Evolutionary conservation across 164 flowering plant genomes (phyloP).

Genomic region (Pachysandra terminalis): DNA sequence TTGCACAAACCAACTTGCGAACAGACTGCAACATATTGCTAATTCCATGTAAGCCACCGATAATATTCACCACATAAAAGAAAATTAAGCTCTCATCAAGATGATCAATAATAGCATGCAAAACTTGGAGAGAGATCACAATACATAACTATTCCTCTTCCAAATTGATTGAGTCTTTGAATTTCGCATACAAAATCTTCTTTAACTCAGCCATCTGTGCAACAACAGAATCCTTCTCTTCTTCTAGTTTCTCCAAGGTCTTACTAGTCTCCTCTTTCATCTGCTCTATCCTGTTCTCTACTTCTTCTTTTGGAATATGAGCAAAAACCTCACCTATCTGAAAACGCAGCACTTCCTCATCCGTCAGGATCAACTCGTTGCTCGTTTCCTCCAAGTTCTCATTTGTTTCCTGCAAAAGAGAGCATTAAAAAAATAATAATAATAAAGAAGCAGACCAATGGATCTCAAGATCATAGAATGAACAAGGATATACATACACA

Average conservation of each 20-base stretch:
- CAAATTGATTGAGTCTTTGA: constrained; percentile 91
- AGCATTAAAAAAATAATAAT: not conserved
- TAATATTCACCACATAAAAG: no score
- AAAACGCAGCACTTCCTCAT: constrained; percentile 80
- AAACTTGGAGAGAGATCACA: no score
- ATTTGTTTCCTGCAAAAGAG: constrained; percentile 57
- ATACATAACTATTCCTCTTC: constrained; percentile 86
- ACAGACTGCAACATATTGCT: no score
- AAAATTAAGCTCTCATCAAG: no score
- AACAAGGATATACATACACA: not conserved
- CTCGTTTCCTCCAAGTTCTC: constrained; percentile 93
- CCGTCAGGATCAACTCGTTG: constrained; percentile 89
- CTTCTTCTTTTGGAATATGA: constrained; percentile 85
- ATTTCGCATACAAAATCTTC: constrained; percentile 84
- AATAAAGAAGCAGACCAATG: no score
- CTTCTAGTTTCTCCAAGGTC: constrained; percentile 69
- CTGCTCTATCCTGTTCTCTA: constrained; percentile 71
- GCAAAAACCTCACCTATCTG: constrained; percentile 97
- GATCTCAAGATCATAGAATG: no score
- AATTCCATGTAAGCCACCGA: no score
- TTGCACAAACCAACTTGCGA: no score
- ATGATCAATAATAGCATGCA: no score
- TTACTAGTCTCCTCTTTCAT: constrained; percentile 66
- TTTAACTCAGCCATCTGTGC: constrained; percentile 90
- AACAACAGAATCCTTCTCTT: constrained; percentile 68